phyloP scores from a whole-genome alignment of 202 grass and related monocot species.

The Panicum virgatum region DNA sequence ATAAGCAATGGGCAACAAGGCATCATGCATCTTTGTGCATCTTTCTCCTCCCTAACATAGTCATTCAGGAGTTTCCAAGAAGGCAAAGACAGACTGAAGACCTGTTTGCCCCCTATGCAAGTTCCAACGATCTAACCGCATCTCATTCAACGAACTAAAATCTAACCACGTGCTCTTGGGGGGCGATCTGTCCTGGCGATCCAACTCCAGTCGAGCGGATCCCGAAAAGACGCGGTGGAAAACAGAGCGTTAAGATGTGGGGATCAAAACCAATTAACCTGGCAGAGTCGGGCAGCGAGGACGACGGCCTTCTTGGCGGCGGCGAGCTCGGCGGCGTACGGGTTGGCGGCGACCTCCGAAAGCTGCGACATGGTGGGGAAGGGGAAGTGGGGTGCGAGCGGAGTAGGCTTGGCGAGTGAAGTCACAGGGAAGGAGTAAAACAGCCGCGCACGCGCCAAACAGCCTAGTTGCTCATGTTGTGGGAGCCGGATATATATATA shows the following conservation, averaged over 20 bases:
- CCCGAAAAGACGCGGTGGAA: neutral
- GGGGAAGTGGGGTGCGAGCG: neutral
- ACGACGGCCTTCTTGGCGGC: slow-evolving; percentile 83
- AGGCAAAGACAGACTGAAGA: neutral
- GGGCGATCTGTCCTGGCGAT: neutral
- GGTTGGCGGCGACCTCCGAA: slow-evolving; percentile 17
- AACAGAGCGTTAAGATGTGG: neutral
- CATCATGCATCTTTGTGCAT: neutral
- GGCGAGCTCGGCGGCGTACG: slow-evolving; percentile 77
- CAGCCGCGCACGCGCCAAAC: neutral
- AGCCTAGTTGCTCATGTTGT: no score
- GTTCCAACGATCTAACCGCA: neutral
- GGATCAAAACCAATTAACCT: slow-evolving; percentile 32
- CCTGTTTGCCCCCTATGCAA: neutral
- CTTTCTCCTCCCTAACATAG: neutral
- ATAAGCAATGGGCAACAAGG: neutral
- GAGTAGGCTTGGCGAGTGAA: neutral
- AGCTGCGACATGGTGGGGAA: slow-evolving; percentile 36
- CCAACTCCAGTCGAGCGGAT: neutral
- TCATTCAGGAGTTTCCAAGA: neutral
- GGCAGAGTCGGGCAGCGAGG: slow-evolving; percentile 80
- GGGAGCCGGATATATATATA: no score
- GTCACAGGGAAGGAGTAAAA: neutral
- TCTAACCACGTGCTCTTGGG: neutral
- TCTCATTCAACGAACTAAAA: neutral